A percentile compares a stretch with the other conserved stretches of the same genome.
Evolutionary conservation across 306 rosid genomes (phyloP).

Genomic region (Mimosa pudica): DNA sequence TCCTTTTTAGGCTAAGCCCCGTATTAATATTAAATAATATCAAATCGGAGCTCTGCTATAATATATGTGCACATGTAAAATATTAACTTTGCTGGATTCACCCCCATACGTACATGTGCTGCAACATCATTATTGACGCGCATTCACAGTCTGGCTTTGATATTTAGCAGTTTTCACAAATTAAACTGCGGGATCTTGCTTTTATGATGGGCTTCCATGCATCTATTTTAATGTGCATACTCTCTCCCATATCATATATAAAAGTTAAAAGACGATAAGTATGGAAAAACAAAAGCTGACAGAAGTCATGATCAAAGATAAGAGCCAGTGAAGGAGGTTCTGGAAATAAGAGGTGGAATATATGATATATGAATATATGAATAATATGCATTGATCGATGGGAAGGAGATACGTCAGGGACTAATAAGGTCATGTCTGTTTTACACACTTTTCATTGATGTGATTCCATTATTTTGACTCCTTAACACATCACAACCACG

Average conservation of each 20-base stretch:
- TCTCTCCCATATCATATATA: no score
- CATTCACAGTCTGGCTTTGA: constrained; percentile 1
- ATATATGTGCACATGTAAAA: not conserved
- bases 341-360: no score
- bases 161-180: not conserved
- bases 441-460: not conserved
- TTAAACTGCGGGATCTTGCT: no score
- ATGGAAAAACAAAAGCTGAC: not conserved
- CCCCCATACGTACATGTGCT: constrained; percentile 13
- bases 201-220: not conserved
- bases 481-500: not conserved
- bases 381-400: not conserved
- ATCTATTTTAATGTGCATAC: no score
- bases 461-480: not conserved
- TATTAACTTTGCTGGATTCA: not conserved
- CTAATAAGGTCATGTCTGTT: not conserved
- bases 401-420: not conserved
- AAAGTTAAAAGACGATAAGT: not conserved
- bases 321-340: no score
- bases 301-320: no score
- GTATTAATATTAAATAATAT: not conserved
- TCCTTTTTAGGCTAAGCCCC: not conserved
- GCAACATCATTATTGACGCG: not conserved
- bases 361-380: no score
- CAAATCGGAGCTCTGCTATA: not conserved